A percentile compares a stretch with the other conserved stretches of the same genome.
phyloP scores from a whole-genome alignment of 1,284 basidiomycete species.

The Tremellales sp. region DNA sequence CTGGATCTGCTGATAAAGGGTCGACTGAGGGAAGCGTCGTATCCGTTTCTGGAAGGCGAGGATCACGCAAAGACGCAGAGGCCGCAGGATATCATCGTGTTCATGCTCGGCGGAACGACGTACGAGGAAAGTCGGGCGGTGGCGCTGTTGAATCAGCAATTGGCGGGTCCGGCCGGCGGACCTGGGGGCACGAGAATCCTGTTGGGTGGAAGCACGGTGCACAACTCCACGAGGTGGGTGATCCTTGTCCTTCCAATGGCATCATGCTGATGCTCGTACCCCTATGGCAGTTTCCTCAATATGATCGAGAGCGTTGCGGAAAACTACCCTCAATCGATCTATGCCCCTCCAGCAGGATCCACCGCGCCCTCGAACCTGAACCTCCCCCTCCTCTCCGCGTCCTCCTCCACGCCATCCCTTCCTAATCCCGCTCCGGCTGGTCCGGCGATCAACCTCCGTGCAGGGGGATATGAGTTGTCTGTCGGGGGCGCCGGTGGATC shows the following conservation, averaged over 20 bases:
- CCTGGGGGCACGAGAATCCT: conserved; percentile 63
- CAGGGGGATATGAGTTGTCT: conserved; percentile 85
- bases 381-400: conserved; percentile 58
- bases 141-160: conserved; percentile 77
- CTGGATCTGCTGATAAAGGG: conserved; percentile 86
- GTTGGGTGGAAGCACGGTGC: conserved; percentile 86
- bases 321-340: conserved; percentile 44
- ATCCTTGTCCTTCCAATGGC: neutral
- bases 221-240: conserved; percentile 79
- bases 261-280: no score
- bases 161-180: conserved; percentile 49
- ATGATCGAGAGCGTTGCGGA: conserved; percentile 47
- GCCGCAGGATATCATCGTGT: conserved; percentile 90
- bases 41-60: conserved; percentile 78
- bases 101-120: conserved; percentile 89
- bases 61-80: conserved; percentile 52
- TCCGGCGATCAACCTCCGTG: conserved; percentile 66
- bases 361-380: conserved; percentile 62
- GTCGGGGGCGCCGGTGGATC: conserved; percentile 77
- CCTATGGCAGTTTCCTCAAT: conserved; percentile 44
- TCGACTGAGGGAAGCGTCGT: conserved; percentile 76
- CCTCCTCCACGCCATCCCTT: conserved; percentile 60
- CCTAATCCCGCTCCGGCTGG: conserved; percentile 56
- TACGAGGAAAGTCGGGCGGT: conserved; percentile 87
- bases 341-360: conserved; percentile 28